Evolutionary conservation across 2,329 filamentous ascomycete species (phyloP), one percentile per base, ranked within the genome.

Genomic region (Bisporella sp.): DNA sequence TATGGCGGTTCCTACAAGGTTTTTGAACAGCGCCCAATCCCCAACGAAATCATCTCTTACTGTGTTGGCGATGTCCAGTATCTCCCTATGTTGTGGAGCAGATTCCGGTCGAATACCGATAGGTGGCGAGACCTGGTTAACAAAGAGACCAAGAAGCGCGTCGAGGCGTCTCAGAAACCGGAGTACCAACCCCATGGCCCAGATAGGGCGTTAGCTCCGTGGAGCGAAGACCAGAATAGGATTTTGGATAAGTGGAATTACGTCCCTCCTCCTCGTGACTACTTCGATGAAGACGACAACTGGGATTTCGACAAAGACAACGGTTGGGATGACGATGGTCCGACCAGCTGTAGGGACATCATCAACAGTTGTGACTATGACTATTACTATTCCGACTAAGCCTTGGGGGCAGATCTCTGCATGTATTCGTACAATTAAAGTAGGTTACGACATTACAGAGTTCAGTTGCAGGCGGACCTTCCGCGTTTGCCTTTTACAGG

Each of bases 11-110:
- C 54, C 8, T 74, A 72, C 54, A 62, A 69, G 7, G 68, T 75
- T 1, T 79, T 79, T 57, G 68, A 72, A 49, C 42, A 64, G 47
- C 67, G 75, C 1, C 76, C 76, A 0, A 53, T 78, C 5, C 42
- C 54, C 1, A 7, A 57, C 1, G 68, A 68, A 1, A 66, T 77
- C 4, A 49, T 63, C 21, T 29, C 56, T 0, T 79, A 79, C 59
- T 78, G 74, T 57, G 64, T 65, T 6, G 63, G 71, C 13, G 73
- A 78, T 57, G 70, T 79, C 1, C 46, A 60, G 5, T 62, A 65
- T 41, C 59, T 78, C 48, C 69, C 72, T 1, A 47, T 53, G n/a
- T 57, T 78, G 4, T 66, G 64, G 58, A 47, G 46, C 46, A 50
- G 5, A 35, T 62, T 9, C 44, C 5, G 51, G 48, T 44, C 45